Evolutionary conservation across 805 yeast genomes (phyloP).

Genomic region (Schwanniomyces sp.): DNA sequence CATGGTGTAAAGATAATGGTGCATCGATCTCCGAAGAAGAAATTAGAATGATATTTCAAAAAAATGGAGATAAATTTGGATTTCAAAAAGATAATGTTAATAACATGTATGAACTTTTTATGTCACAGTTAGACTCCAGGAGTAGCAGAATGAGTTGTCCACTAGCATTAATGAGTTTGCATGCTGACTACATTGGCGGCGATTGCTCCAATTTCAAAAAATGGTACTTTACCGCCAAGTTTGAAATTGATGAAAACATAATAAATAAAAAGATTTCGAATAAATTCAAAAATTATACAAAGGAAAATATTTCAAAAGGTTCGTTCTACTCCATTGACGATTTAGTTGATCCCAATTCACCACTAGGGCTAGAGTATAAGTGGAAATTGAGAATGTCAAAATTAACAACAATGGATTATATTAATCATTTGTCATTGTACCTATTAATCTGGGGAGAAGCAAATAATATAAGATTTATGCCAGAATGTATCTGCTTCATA

Average conservation of each 20-base stretch:
- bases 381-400: conserved; percentile 70
- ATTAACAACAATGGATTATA: conserved; percentile 55
- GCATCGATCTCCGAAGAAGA: conserved; percentile 37
- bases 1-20: conserved; percentile 27
- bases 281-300: conserved; percentile 18
- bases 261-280: conserved; percentile 45
- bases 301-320: conserved; percentile 34
- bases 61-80: conserved; percentile 67
- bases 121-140: conserved; percentile 83
- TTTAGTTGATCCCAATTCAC: conserved; percentile 14
- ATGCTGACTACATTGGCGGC: conserved; percentile 92
- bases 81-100: conserved; percentile 77
- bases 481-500: conserved; percentile 39
- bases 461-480: conserved; percentile 56
- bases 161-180: conserved; percentile 72
- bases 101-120: conserved; percentile 79
- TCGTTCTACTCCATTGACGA: conserved; percentile 27
- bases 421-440: conserved; percentile 63
- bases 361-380: conserved; percentile 32
- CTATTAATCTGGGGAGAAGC: conserved; percentile 77
- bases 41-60: conserved; percentile 59
- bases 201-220: conserved; percentile 80
- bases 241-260: conserved; percentile 69
- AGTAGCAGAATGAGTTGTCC: conserved; percentile 74
- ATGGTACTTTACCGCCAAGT: conserved; percentile 89